Percentiles rank a stretch among this genome's conserved stretches.
Evolutionary conservation across 345 rosid genomes (phyloP).

Genomic region (Hibiscus trionum): DNA sequence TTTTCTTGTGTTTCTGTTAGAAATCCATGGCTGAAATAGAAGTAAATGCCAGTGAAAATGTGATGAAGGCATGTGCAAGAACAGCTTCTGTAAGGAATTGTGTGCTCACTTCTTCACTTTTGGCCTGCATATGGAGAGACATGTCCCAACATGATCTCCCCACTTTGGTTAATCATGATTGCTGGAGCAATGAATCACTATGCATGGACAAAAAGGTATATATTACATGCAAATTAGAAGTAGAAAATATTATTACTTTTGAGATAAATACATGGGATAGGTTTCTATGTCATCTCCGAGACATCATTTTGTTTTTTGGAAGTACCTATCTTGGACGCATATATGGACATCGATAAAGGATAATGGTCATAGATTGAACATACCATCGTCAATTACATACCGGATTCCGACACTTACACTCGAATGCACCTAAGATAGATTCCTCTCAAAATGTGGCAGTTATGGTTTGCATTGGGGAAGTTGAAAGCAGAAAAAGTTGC

Average conservation of each 20-base stretch:
- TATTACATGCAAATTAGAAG: background rate
- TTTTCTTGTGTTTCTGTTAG: slow-evolving; percentile 14
- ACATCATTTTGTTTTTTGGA: too few species aligned
- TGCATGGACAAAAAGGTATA: slow-evolving; percentile 64
- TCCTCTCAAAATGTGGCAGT: slow-evolving; percentile 7
- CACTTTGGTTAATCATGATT: slow-evolving; percentile 43
- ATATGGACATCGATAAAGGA: too few species aligned
- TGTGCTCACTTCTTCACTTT: slow-evolving; percentile 72
- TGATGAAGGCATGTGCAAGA: slow-evolving; percentile 72
- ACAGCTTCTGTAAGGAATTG: slow-evolving; percentile 66
- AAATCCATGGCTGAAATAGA: slow-evolving; percentile 66
- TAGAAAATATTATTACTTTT: background rate
- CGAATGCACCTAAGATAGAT: background rate
- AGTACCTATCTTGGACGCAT: too few species aligned
- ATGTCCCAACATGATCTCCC: slow-evolving; percentile 21
- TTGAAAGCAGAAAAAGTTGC: slow-evolving; percentile 72
- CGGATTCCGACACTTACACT: background rate
- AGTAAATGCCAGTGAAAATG: slow-evolving; percentile 60
- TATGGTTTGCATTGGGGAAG: slow-evolving; percentile 49
- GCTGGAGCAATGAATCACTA: slow-evolving; percentile 77
- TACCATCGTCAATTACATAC: background rate
- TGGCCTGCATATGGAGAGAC: slow-evolving; percentile 72
- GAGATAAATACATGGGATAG: too few species aligned
- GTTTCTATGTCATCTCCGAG: too few species aligned
- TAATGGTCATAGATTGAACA: too few species aligned